phyloP scores from a whole-genome alignment of 352 stramenopile species.

The Thraustochytrium sp. region DNA sequence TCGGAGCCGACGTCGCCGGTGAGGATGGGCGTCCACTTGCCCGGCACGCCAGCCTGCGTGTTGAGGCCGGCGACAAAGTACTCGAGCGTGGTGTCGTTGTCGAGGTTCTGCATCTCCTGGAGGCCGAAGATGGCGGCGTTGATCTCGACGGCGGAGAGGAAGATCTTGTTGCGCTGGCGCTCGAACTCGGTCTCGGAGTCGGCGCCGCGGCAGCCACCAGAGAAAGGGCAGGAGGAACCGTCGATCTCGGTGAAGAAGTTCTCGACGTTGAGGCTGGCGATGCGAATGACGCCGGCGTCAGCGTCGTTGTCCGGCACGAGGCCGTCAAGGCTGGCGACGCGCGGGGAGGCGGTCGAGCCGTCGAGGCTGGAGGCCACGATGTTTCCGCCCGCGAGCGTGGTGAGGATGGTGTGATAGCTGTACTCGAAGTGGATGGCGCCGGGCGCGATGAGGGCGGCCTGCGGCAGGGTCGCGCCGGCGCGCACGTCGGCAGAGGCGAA shows the following conservation, averaged over 20 bases:
- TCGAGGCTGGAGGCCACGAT: neutral
- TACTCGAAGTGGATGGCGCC: neutral
- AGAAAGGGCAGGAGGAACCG: neutral
- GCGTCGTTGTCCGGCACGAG: constrained; percentile 9
- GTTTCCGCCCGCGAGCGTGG: neutral
- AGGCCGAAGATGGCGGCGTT: constrained; percentile 39
- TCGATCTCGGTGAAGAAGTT: constrained; percentile 40
- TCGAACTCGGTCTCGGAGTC: constrained; percentile 21
- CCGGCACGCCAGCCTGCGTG: neutral
- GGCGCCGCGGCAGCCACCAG: constrained; percentile 41
- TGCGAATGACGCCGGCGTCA: neutral
- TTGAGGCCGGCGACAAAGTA: constrained; percentile 33
- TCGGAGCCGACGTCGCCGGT: neutral
- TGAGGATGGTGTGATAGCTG: neutral
- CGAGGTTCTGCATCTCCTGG: constrained; percentile 41
- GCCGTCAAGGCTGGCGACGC: neutral
- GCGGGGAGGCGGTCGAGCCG: neutral
- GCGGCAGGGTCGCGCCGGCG: neutral
- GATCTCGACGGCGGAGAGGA: neutral
- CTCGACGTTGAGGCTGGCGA: constrained; percentile 27
- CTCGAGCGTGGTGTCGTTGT: neutral
- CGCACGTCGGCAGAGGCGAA: neutral
- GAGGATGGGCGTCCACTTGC: neutral
- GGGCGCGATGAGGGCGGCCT: neutral
- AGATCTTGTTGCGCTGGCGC: constrained; percentile 30